Evolutionary conservation across 2,329 filamentous ascomycete genomes (phyloP), one percentile per base, ranked within the genome.

Genomic region (Hypoxylon rubiginosum): DNA sequence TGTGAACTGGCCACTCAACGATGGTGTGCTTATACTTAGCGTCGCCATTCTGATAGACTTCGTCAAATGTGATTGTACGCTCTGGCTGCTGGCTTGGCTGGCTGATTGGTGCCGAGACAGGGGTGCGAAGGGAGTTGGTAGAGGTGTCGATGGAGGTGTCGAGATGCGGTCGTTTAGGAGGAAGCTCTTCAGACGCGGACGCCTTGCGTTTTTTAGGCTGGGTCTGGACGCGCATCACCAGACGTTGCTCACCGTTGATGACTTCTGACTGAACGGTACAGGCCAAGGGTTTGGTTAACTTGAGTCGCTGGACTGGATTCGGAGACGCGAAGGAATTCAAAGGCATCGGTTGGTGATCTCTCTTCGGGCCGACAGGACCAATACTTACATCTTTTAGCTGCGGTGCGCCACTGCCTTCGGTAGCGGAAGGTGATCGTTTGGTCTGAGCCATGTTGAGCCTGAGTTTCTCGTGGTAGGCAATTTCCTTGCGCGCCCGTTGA

Each of bases 21-120:
- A 79, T 78, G 41, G 61, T 48, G 45, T 76, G 70, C 30, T 79
- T 79, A 66, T 76, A 72, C 50, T 74, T 48, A 2, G 79, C 74
- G 8, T 75, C 69, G 17, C 77, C 78, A 36, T 75, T 56, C 52
- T 77, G 72, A 59, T 71, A 81, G 1, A 82, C 77, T 13, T 82
- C 77, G 7, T 75, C 67, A 36, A 81, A 81, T 0, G 73, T 68
- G 21, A 81, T 72, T 0, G 75, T 77, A 52, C 70, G 66, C n/a
- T 59, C 46, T 36, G 48, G 36, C 10, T 7, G 17, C 10, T 64
- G 50, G 10, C 59, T n/a, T 1, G 52, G 17, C 21, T 66, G 30
- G n/a, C 36, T 45, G 8, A 55, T 30, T 17, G 62, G 51, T 1
- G 61, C 62, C 13, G 60, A 11, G 15, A 56, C 49, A 10, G 72